Percentiles rank a stretch among this genome's conserved stretches.
Conservation (phyloP, 129 eudicot species). For the Flaveria sonorensis region DNA sequence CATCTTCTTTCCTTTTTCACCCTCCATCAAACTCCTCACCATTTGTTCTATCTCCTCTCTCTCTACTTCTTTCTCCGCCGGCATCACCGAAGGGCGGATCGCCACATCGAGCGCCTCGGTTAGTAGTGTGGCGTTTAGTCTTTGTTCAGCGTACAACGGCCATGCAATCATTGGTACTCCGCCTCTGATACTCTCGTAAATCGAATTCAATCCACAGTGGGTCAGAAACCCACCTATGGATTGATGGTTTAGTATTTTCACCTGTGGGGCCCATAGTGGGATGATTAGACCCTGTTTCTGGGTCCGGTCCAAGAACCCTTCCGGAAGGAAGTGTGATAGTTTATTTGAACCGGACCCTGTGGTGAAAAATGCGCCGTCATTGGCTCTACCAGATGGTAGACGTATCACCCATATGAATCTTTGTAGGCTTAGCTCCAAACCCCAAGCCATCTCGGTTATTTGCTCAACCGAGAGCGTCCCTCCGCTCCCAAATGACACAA, state of each 20-base stretch:
- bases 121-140: constrained; percentile 43
- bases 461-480: constrained; percentile 46
- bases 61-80: constrained; percentile 33
- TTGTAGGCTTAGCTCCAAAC: constrained; percentile 50
- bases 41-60: constrained; percentile 50
- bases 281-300: constrained; percentile 30
- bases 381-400: constrained; percentile 9
- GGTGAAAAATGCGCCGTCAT: constrained; percentile 24
- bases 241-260: constrained; percentile 39
- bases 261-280: constrained; percentile 55
- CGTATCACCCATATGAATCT: constrained; percentile 57
- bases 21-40: constrained; percentile 48
- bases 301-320: constrained; percentile 46
- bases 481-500: constrained; percentile 50
- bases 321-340: constrained; percentile 36
- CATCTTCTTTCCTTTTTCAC: constrained; percentile 41
- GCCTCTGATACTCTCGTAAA: constrained; percentile 38
- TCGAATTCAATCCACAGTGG: constrained; percentile 61
- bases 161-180: constrained; percentile 64
- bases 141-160: constrained; percentile 60
- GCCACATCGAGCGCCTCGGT: constrained; percentile 48
- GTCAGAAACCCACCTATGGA: constrained; percentile 51
- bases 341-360: not conserved
- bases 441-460: constrained; percentile 46
- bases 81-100: constrained; percentile 35